A percentile compares a stretch with the other conserved stretches of the same genome.
Evolutionary conservation across 176 grass and related monocot genomes (phyloP).

Genomic region (Zoysia japonica): DNA sequence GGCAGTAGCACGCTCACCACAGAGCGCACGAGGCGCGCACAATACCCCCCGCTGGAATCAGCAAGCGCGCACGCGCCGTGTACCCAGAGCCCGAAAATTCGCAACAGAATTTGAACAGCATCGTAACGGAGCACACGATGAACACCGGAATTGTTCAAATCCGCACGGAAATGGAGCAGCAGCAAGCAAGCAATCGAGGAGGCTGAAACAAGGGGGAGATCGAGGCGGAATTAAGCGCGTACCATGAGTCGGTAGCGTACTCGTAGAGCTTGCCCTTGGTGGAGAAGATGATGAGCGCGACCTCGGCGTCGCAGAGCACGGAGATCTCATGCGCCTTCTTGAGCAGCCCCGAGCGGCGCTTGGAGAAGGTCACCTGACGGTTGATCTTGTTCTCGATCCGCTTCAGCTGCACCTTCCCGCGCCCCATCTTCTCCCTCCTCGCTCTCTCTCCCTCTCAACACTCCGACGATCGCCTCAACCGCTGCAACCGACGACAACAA

Average conservation of each 20-base stretch:
- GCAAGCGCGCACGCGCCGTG: neutral
- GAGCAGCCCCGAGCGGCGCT: constrained; percentile 73
- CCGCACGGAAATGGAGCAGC: constrained; percentile 19
- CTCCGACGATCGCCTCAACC: neutral
- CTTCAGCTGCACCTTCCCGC: constrained; percentile 95
- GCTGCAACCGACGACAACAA: neutral
- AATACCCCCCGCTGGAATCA: neutral
- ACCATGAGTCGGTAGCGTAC: constrained; percentile 72
- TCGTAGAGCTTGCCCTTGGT: constrained; percentile 92
- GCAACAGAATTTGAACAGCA: neutral
- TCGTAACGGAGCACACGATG: neutral
- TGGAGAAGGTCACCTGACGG: constrained; percentile 92
- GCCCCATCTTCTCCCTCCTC: constrained; percentile 55
- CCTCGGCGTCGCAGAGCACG: constrained; percentile 92
- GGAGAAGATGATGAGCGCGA: constrained; percentile 91
- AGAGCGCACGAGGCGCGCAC: neutral
- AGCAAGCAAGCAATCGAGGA: neutral
- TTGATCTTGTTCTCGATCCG: constrained; percentile 98
- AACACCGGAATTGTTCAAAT: neutral
- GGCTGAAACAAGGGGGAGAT: neutral
- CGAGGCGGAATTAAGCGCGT: neutral
- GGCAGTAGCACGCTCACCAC: neutral
- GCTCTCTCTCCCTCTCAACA: neutral
- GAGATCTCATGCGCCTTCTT: constrained; percentile 98
- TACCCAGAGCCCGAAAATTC: neutral